phyloP scores from a whole-genome alignment of 768 basidiomycete genomes.

The Lactarius vividus region DNA sequence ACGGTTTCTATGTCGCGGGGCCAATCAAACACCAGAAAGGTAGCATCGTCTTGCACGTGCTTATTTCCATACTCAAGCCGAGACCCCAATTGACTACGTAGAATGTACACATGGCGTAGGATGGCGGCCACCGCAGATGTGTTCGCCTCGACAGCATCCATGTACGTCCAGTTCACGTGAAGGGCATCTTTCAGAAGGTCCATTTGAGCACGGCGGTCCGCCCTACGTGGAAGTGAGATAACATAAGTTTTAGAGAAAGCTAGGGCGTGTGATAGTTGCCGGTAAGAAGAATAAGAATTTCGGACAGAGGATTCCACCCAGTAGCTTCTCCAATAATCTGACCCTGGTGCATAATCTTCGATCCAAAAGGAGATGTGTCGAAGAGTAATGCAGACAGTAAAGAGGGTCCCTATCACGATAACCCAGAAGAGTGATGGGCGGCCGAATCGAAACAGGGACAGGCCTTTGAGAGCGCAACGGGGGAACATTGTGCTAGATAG shows the following conservation, averaged over 20 bases:
- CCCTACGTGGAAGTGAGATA: slow-evolving; percentile 55
- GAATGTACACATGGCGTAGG: slow-evolving; percentile 40
- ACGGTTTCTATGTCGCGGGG: slow-evolving; percentile 25
- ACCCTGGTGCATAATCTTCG: background rate
- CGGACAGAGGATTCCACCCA: background rate
- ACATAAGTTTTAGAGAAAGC: slow-evolving; percentile 44
- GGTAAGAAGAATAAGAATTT: background rate
- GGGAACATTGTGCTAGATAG: background rate
- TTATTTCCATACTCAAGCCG: slow-evolving; percentile 38
- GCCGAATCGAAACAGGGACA: background rate
- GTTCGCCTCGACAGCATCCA: slow-evolving; percentile 46
- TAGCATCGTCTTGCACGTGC: too few relatives aligned
- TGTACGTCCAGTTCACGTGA: slow-evolving; percentile 51
- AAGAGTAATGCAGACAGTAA: background rate
- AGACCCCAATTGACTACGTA: slow-evolving; percentile 39
- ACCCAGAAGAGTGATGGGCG: slow-evolving; percentile 1
- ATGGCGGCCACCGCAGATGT: slow-evolving; percentile 42
- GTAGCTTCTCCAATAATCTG: background rate
- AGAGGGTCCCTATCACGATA: background rate
- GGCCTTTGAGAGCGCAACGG: background rate
- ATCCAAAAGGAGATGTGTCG: slow-evolving; percentile 2
- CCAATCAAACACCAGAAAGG: slow-evolving; percentile 28
- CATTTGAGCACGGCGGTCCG: slow-evolving; percentile 58
- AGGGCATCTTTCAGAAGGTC: slow-evolving; percentile 48
- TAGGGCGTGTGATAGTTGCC: background rate